Percentiles rank a stretch among this genome's conserved stretches.
Conservation (phyloP, 1,139 yeast genomes). For the Zygosaccharomyces sapae region DNA sequence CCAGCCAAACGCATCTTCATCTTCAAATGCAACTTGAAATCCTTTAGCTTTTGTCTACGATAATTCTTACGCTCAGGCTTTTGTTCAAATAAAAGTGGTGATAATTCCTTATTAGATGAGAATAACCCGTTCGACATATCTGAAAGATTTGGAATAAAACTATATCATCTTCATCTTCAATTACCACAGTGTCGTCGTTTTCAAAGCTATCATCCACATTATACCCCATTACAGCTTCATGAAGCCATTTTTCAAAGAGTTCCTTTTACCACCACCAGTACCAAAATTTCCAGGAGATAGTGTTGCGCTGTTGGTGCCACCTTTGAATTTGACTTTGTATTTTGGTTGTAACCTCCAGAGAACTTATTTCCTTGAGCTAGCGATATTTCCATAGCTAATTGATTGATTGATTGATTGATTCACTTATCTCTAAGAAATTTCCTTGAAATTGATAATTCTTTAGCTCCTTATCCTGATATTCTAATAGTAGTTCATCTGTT, state of each 20-base stretch:
- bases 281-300: background rate
- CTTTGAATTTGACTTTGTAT: background rate
- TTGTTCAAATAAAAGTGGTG: slow-evolving; percentile 1
- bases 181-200: slow-evolving; percentile 11
- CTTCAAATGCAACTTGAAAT: slow-evolving; percentile 9
- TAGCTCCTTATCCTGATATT: background rate
- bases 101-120: background rate
- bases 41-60: slow-evolving; percentile 10
- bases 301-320: slow-evolving; percentile 2
- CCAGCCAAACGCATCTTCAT: slow-evolving; percentile 6
- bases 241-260: slow-evolving; percentile 15
- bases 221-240: slow-evolving; percentile 11
- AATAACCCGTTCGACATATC: background rate
- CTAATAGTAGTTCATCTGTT: background rate
- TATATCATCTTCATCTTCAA: slow-evolving; percentile 10
- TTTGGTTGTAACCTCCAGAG: background rate
- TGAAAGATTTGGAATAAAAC: slow-evolving; percentile 12
- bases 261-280: slow-evolving; percentile 9
- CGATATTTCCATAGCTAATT: slow-evolving; percentile 4
- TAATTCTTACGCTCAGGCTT: slow-evolving; percentile 3
- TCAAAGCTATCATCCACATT: slow-evolving; percentile 8
- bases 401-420: no score
- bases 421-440: no score
- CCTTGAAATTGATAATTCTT: background rate
- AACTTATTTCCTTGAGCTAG: background rate